phyloP scores from a whole-genome alignment of 805 yeast species.

The Yarrowia bubula region DNA sequence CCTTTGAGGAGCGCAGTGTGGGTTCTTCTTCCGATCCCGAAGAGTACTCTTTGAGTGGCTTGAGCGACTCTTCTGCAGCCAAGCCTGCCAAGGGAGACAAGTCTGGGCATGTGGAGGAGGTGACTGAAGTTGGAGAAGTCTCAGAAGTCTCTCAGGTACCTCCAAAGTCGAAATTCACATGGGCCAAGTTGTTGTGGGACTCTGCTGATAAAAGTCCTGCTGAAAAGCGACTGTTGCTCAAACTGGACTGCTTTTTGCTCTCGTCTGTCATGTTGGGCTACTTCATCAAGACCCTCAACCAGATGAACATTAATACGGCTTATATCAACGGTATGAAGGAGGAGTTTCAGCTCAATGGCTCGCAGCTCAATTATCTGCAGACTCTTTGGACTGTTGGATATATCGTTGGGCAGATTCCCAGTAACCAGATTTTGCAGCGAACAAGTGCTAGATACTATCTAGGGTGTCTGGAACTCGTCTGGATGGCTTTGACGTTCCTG shows the following conservation, averaged over 20 bases:
- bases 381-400: conserved; percentile 32
- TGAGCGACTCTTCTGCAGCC: not conserved
- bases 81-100: not conserved
- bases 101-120: not conserved
- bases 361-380: conserved; percentile 47
- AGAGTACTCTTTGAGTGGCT: not conserved
- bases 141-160: not conserved
- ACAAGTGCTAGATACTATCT: conserved; percentile 42
- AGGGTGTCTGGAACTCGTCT: conserved; percentile 37
- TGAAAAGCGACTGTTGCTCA: conserved; percentile 41
- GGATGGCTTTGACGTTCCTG: conserved; percentile 40
- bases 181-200: conserved; percentile 32
- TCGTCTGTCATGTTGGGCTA: conserved; percentile 48
- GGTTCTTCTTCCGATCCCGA: not conserved
- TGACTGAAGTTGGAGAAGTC: not conserved
- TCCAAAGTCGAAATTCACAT: not conserved
- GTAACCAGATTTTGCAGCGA: conserved; percentile 35
- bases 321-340: conserved; percentile 51
- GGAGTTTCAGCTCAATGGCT: conserved; percentile 43
- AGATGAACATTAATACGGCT: conserved; percentile 46
- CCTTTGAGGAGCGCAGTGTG: not conserved
- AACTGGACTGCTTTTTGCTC: conserved; percentile 44
- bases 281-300: conserved; percentile 48
- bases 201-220: conserved; percentile 42
- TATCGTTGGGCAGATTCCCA: conserved; percentile 34